Conservation (phyloP, 257 asterid genomes). For the Hygrophila difformis region DNA sequence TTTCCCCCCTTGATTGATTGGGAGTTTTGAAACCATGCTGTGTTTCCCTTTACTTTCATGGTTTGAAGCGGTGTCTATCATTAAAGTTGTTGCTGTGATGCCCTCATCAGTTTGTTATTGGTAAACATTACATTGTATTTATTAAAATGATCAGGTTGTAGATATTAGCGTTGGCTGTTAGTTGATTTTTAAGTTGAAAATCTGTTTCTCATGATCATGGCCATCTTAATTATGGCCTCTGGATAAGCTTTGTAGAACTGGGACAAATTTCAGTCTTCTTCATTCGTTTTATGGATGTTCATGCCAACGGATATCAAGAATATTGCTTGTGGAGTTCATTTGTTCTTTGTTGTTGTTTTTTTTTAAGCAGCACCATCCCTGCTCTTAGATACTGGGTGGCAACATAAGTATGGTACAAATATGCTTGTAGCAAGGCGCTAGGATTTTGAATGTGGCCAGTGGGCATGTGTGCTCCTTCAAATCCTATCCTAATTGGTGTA, state of each 20-base stretch:
- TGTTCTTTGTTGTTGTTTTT: background rate
- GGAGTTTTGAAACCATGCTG: background rate
- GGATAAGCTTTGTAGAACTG: background rate
- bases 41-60: too few species aligned
- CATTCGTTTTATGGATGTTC: background rate
- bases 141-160: too few species aligned
- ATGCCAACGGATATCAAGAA: too few species aligned
- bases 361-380: background rate
- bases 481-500: too few species aligned
- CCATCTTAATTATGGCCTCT: background rate
- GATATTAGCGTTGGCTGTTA: background rate
- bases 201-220: background rate
- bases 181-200: background rate
- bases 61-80: too few species aligned
- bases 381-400: background rate
- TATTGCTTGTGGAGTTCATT: background rate
- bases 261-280: background rate
- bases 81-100: too few species aligned
- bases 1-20: background rate
- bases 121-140: too few species aligned
- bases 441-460: too few species aligned
- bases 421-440: background rate
- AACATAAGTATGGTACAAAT: background rate
- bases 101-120: too few species aligned
- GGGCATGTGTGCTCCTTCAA: too few species aligned